Percentiles rank a stretch among this genome's conserved stretches.
These are phyloP conservation scores for Vitis rupestris DNA, from an alignment of 164 flowering plant genomes.

Conservation along the genomic window DNA sequence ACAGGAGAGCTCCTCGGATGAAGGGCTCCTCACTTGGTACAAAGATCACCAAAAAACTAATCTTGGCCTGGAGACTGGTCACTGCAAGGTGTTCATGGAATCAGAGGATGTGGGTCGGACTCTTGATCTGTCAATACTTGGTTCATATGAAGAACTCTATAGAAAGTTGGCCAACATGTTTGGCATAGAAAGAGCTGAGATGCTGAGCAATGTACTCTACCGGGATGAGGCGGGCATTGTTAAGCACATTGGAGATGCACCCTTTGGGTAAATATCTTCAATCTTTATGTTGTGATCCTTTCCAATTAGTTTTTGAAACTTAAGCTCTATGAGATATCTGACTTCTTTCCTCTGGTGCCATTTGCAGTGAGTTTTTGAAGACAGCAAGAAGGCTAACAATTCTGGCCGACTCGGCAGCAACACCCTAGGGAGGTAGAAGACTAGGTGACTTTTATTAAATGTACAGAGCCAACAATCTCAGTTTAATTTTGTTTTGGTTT, in stretches of 20 bases:
- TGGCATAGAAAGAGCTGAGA: slow-evolving; percentile 36
- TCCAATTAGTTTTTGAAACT: no score
- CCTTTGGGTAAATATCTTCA: slow-evolving; percentile 37
- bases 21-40: slow-evolving; percentile 20
- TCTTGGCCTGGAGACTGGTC: slow-evolving; percentile 38
- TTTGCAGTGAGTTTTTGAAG: slow-evolving; percentile 31
- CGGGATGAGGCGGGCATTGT: slow-evolving; percentile 35
- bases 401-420: slow-evolving; percentile 25
- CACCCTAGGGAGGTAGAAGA: slow-evolving; percentile 12
- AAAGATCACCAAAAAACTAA: slow-evolving; percentile 29
- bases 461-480: slow-evolving; percentile 13
- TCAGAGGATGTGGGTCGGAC: slow-evolving; percentile 50
- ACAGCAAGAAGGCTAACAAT: slow-evolving; percentile 31
- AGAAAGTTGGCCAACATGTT: slow-evolving; percentile 45
- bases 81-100: slow-evolving; percentile 59
- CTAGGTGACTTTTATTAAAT: slow-evolving; percentile 8
- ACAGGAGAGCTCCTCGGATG: slow-evolving; percentile 25
- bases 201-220: slow-evolving; percentile 34
- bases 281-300: neutral
- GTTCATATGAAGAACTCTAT: slow-evolving; percentile 51
- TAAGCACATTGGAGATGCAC: slow-evolving; percentile 46
- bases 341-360: neutral
- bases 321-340: neutral
- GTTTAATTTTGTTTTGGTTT: neutral
- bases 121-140: slow-evolving; percentile 49